A percentile compares a stretch with the other conserved stretches of the same genome.
Conservation (phyloP, 306 rosid genomes). For the Vigna mungo region DNA sequence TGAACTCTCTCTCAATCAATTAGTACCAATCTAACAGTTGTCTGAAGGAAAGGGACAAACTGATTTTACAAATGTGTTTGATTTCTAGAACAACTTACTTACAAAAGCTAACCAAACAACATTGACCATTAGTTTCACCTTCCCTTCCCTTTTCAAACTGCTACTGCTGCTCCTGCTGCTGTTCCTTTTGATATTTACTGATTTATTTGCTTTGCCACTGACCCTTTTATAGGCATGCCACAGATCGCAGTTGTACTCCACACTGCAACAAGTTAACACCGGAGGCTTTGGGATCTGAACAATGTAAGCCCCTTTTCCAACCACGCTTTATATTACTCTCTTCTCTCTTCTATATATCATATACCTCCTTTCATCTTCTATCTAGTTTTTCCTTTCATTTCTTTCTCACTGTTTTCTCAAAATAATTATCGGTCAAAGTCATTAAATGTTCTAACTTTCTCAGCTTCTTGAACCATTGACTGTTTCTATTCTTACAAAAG, state of each 20-base stretch:
- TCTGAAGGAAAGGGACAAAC: background rate
- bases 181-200: constrained; percentile 19
- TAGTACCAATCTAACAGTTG: background rate
- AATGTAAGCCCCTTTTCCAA: constrained; percentile 37
- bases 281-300: constrained; percentile 9
- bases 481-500: background rate
- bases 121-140: constrained; percentile 55
- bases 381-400: background rate
- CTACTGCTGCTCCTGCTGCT: background rate
- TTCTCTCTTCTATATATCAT: background rate
- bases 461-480: background rate
- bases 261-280: constrained; percentile 26
- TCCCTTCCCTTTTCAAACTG: constrained; percentile 39
- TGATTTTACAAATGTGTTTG: background rate
- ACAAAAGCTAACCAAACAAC: constrained; percentile 26
- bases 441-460: background rate
- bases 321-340: background rate
- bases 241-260: constrained; percentile 8
- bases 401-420: background rate
- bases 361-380: background rate
- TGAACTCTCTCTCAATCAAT: background rate
- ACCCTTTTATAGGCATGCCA: constrained; percentile 5
- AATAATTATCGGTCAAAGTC: background rate
- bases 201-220: constrained; percentile 25
- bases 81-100: background rate